phyloP scores from a whole-genome alignment of 2,329 filamentous ascomycete species.

The Torrubiellomyces zombiae region DNA sequence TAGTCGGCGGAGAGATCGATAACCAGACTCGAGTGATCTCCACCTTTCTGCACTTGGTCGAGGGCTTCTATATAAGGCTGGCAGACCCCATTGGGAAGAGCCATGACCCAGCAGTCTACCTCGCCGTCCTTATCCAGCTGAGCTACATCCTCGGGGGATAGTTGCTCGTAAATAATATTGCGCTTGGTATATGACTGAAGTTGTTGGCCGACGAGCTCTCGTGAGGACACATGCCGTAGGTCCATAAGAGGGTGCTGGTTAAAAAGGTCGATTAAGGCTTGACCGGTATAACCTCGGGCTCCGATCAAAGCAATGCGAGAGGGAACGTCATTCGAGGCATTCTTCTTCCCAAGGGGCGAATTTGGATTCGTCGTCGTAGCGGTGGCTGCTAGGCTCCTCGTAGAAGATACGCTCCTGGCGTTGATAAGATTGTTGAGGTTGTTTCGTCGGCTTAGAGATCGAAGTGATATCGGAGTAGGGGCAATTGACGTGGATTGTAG shows the following conservation, averaged over 20 bases:
- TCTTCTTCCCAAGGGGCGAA: constrained; percentile 74
- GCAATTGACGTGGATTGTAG: too few species aligned
- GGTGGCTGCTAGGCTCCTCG: too few species aligned
- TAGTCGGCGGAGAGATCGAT: constrained; percentile 96
- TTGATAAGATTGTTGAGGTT: too few species aligned
- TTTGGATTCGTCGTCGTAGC: constrained; percentile 2
- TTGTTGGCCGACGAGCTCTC: constrained; percentile 75
- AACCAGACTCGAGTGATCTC: constrained; percentile 50
- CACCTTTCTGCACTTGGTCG: constrained; percentile 44
- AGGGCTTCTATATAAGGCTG: constrained; percentile 86
- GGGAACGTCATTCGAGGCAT: constrained; percentile 63
- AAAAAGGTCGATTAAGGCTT: constrained; percentile 66
- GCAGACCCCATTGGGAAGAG: constrained; percentile 87
- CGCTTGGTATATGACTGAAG: constrained; percentile 83
- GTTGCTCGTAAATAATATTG: constrained; percentile 81
- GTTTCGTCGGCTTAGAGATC: too few species aligned
- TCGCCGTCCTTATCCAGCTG: constrained; percentile 70
- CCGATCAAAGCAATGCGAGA: constrained; percentile 77
- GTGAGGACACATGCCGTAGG: constrained; percentile 78
- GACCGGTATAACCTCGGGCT: constrained; percentile 52
- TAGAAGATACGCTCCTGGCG: too few species aligned
- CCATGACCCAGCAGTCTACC: constrained; percentile 96
- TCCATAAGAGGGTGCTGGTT: constrained; percentile 84
- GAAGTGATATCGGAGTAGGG: too few species aligned
- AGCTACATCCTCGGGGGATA: constrained; percentile 71